phyloP scores from a whole-genome alignment of 2,329 filamentous ascomycete genomes.

The Microsporum canis region DNA sequence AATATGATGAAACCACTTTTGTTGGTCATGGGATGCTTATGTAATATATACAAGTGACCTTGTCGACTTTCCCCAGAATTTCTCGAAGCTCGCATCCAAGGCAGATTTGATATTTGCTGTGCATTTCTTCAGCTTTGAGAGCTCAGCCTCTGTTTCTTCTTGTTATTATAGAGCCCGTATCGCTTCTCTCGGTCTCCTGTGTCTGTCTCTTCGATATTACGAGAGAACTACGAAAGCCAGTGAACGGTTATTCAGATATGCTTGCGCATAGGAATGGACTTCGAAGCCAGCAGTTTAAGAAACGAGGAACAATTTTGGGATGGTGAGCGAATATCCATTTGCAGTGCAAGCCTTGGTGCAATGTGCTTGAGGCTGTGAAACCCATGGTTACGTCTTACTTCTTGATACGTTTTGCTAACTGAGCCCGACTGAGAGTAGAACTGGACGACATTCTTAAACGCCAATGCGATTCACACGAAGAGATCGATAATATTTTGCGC shows the following conservation, averaged over 20 bases:
- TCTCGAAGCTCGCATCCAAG: background rate
- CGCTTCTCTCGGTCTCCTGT: background rate
- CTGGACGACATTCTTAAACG: slow-evolving; percentile 54
- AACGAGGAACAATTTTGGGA: slow-evolving; percentile 82
- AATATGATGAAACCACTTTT: background rate
- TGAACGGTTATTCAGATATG: slow-evolving; percentile 6
- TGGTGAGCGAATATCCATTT: slow-evolving; percentile 43
- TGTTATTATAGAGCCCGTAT: background rate
- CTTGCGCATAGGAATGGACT: slow-evolving; percentile 45
- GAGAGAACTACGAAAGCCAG: background rate
- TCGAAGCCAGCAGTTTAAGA: slow-evolving; percentile 60
- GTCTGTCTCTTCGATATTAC: background rate
- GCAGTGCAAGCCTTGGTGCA: background rate
- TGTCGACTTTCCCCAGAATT: background rate
- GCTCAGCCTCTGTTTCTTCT: background rate
- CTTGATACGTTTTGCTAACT: background rate
- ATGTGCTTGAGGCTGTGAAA: background rate
- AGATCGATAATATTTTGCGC: slow-evolving; percentile 76
- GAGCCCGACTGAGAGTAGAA: slow-evolving; percentile 36
- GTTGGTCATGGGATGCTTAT: background rate
- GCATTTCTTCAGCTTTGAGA: background rate
- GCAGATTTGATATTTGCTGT: background rate
- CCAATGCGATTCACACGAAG: slow-evolving; percentile 49
- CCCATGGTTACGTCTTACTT: slow-evolving; percentile 4
- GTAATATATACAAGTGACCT: background rate